A percentile compares a stretch with the other conserved stretches of the same genome.
These are phyloP conservation scores for Agaricales sp. DNA, from an alignment of 1,284 basidiomycete species.

Conservation along the genomic window DNA sequence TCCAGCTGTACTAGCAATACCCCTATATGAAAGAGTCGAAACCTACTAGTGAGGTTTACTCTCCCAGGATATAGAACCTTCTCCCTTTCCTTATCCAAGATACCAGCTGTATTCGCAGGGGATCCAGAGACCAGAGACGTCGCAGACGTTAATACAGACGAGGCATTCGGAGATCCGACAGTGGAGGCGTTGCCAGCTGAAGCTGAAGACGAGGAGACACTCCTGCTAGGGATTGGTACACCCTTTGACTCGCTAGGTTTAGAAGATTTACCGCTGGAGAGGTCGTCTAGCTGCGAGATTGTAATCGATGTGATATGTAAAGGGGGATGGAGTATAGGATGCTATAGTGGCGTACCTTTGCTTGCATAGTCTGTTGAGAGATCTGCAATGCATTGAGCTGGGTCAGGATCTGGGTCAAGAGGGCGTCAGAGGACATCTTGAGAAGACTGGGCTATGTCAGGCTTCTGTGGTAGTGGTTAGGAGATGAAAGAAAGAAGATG, in stretches of 20 bases:
- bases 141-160: constrained; percentile 1
- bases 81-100: constrained; percentile 58
- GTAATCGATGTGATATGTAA: constrained; percentile 5
- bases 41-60: constrained; percentile 73
- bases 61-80: constrained; percentile 67
- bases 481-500: too few relatives aligned
- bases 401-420: constrained; percentile 62
- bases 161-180: constrained; percentile 5
- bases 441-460: too few relatives aligned
- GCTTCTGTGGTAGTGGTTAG: too few relatives aligned
- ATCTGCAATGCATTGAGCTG: constrained; percentile 62
- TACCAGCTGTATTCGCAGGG: constrained; percentile 9
- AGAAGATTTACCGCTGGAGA: constrained; percentile 18
- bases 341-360: constrained; percentile 62
- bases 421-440: constrained; percentile 33
- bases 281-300: constrained; percentile 5
- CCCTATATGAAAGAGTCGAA: not conserved
- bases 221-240: not conserved
- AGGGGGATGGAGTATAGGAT: constrained; percentile 7
- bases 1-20: constrained; percentile 3
- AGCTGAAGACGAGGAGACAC: constrained; percentile 13
- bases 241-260: not conserved
- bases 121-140: not conserved
- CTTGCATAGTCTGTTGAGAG: constrained; percentile 63
- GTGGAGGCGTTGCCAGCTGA: constrained; percentile 17